Base-by-base conservation (phyloP, 495 filamentous ascomycete genomes). In the Platismatia glauca region DNA sequence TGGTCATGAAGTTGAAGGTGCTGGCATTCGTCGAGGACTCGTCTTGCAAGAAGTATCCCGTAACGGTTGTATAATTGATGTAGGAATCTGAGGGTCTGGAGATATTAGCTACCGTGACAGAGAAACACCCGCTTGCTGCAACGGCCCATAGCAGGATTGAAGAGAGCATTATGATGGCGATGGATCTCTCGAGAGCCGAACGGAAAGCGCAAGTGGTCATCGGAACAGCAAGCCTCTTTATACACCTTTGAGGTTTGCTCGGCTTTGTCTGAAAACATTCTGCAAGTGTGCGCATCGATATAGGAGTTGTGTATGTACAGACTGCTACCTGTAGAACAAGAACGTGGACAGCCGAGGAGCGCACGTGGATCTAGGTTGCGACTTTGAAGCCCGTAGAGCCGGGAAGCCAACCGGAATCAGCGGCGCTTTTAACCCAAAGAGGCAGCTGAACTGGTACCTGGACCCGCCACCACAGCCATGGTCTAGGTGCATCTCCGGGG, bases 41-140 rank as follows among this genome's bases (percentile, higher is more conserved):
- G 72, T 90, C 87, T 71, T 91, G 88, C 20, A 81, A 71, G 69
- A 91, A 91, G 70, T 84, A 88, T 2, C 85, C 88, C 8, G 81
- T 75, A 16, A 90, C 81, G 7, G 82, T 83, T 4, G 81, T 80
- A 68, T 89, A 90, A 57, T 83, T 78, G 56, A 86, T 75, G 46
- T 75, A 70, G 38, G 12, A 53, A 34, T 43, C 34, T 20, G 33
- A 24, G 1, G 33, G 24, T 5, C 33, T 43, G 48, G 8, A 31
- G 34, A 5, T 52, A 33, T 59, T 43, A 31, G 59, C 55, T 46
- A 58, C 20, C 18, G 27, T 43, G 12, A 39, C 3, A 6, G 56
- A 44, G 31, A 46, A 31, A 4, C 37, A 33, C 3, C n/a, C 41
- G 24, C 41, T 53, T 59, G 38, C 27, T 11, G 62, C 37, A 35